phyloP scores from a whole-genome alignment of 495 filamentous ascomycete genomes.

The Evansstolkia leycettana region DNA sequence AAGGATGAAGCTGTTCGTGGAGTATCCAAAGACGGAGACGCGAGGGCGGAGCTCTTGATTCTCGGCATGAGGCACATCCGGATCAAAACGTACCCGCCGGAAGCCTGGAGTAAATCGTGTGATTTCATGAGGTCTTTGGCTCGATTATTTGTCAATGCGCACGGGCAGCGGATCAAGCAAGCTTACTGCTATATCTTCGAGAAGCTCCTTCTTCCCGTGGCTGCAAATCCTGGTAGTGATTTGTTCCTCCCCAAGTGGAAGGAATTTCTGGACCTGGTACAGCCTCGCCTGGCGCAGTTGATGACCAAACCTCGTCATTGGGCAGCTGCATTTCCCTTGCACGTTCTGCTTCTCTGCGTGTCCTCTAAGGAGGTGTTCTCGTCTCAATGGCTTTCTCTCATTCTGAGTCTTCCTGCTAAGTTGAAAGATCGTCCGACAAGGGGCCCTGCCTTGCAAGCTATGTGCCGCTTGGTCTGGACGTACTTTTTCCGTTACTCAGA shows the following conservation, averaged over 20 bases:
- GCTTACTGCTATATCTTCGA: slow-evolving; percentile 88
- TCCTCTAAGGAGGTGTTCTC: slow-evolving; percentile 74
- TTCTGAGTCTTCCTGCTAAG: slow-evolving; percentile 59
- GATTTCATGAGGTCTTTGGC: slow-evolving; percentile 74
- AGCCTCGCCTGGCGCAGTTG: slow-evolving; percentile 65
- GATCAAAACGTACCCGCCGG: slow-evolving; percentile 53
- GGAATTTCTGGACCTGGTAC: slow-evolving; percentile 65
- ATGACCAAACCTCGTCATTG: slow-evolving; percentile 86
- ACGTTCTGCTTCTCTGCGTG: slow-evolving; percentile 73
- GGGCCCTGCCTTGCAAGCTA: slow-evolving; percentile 72
- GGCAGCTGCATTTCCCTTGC: slow-evolving; percentile 73
- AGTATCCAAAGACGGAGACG: slow-evolving; percentile 56
- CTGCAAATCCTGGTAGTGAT: slow-evolving; percentile 59
- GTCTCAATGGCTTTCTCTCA: slow-evolving; percentile 71
- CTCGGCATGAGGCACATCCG: slow-evolving; percentile 83
- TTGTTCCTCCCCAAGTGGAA: slow-evolving; percentile 72
- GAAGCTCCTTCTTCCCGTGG: slow-evolving; percentile 77
- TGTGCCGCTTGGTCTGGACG: slow-evolving; percentile 90
- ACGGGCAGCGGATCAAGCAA: slow-evolving; percentile 80
- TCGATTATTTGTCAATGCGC: slow-evolving; percentile 68
- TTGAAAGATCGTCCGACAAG: slow-evolving; percentile 73
- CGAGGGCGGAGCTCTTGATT: slow-evolving; percentile 70
- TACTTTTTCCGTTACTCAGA: slow-evolving; percentile 84
- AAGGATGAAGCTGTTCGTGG: slow-evolving; percentile 58
- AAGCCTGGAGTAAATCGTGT: slow-evolving; percentile 75